Evolutionary conservation across 2,329 filamentous ascomycete species (phyloP).

Genomic region (Fusarium sp.): DNA sequence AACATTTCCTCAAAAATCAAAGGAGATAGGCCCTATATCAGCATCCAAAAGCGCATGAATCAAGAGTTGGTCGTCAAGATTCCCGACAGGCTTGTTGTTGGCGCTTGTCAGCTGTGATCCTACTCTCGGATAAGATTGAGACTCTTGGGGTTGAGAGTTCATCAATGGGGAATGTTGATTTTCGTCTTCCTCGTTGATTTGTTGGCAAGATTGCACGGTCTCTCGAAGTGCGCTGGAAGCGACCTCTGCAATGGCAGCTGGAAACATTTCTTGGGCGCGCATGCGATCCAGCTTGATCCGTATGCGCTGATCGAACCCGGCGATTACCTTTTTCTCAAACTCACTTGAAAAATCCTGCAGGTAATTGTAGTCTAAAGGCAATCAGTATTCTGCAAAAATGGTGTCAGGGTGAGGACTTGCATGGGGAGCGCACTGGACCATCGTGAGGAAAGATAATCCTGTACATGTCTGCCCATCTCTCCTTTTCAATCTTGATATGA

Average conservation of each 20-base stretch:
- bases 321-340: conserved; percentile 4
- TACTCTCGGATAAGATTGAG: background rate
- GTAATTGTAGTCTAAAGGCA: conserved; percentile 13
- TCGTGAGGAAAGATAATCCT: conserved; percentile 27
- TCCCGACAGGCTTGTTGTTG: background rate
- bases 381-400: conserved; percentile 1
- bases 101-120: background rate
- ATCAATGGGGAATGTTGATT: background rate
- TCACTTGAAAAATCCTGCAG: background rate
- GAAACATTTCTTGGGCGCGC: background rate
- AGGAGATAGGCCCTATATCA: background rate
- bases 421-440: conserved; percentile 14
- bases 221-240: conserved; percentile 3
- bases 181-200: background rate
- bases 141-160: background rate
- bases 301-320: conserved; percentile 7
- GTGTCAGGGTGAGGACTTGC: conserved; percentile 17
- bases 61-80: background rate
- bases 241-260: background rate
- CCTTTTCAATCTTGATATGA: conserved; percentile 11
- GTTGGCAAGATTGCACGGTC: conserved; percentile 3
- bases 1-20: background rate
- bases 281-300: background rate
- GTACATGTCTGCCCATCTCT: conserved; percentile 28
- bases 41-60: background rate